phyloP scores from a whole-genome alignment of 768 basidiomycete species.

The Hygrocybe punicea region DNA sequence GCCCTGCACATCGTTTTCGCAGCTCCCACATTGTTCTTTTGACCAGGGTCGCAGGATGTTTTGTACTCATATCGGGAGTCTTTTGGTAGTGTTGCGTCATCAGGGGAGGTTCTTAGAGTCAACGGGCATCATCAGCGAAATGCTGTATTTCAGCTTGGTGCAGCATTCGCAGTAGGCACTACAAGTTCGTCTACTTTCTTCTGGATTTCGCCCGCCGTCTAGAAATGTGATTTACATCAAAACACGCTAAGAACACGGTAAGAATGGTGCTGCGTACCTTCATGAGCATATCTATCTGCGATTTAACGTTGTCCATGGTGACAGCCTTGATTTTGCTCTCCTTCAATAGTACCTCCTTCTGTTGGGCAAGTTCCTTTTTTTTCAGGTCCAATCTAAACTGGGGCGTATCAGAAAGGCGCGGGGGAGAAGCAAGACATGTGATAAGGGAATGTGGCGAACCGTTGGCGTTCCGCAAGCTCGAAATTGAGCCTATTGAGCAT shows the following conservation, averaged over 20 bases:
- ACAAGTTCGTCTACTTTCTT: constrained; percentile 73
- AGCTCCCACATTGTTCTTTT: background rate
- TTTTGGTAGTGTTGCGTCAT: background rate
- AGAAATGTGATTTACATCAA: constrained; percentile 10
- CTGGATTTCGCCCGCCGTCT: constrained; percentile 71
- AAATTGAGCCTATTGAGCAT: constrained; percentile 87
- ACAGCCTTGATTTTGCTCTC: constrained; percentile 70
- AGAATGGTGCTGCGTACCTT: constrained; percentile 55
- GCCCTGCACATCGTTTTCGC: background rate
- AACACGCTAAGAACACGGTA: background rate
- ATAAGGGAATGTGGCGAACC: constrained; percentile 44
- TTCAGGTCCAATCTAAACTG: constrained; percentile 61
- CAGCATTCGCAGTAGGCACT: constrained; percentile 32
- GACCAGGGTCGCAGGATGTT: background rate
- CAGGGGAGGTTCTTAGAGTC: background rate
- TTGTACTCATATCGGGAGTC: background rate
- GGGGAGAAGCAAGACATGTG: constrained; percentile 30
- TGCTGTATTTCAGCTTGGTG: background rate
- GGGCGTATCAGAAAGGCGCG: constrained; percentile 12
- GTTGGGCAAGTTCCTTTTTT: constrained; percentile 61
- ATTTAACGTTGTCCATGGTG: constrained; percentile 74
- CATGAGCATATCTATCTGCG: constrained; percentile 70
- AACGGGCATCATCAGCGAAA: background rate
- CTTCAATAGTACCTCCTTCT: constrained; percentile 78
- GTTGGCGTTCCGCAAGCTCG: constrained; percentile 83